Conservation (phyloP, 2,329 filamentous ascomycete genomes). For the Penicillium sumatraense region DNA sequence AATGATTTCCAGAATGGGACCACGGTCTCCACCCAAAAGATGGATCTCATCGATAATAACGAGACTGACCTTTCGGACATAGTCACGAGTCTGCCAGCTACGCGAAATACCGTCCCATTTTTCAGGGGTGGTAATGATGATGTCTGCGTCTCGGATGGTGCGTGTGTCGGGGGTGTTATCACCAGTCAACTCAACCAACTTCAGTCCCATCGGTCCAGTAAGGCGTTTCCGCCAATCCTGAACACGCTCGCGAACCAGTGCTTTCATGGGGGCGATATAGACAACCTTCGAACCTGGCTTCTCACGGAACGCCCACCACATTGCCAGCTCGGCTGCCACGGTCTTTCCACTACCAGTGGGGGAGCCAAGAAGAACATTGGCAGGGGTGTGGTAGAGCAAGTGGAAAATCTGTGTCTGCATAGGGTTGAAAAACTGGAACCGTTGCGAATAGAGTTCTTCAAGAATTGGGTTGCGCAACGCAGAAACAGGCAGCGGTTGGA, state of each 20-base stretch:
- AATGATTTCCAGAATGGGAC: conserved; percentile 97
- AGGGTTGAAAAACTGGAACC: conserved; percentile 97
- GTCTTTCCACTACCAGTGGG: conserved; percentile 98
- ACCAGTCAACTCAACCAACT: conserved; percentile 92
- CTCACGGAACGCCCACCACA: conserved; percentile 99
- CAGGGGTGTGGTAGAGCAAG: conserved; percentile 86
- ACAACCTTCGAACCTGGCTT: conserved; percentile 95
- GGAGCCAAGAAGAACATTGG: conserved; percentile 92
- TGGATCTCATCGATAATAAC: conserved; percentile 99
- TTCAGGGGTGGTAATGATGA: conserved; percentile 98
- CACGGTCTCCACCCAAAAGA: conserved; percentile 91
- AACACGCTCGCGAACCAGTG: conserved; percentile 91
- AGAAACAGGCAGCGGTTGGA: conserved; percentile 85
- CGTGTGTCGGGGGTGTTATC: conserved; percentile 97
- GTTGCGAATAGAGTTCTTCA: conserved; percentile 84
- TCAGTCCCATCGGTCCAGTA: conserved; percentile 80
- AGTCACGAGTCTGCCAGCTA: conserved; percentile 97
- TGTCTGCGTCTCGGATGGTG: conserved; percentile 92
- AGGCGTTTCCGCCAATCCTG: conserved; percentile 90
- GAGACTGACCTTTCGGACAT: conserved; percentile 90
- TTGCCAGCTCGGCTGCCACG: conserved; percentile 90
- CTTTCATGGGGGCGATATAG: conserved; percentile 99
- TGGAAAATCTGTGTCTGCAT: conserved; percentile 99
- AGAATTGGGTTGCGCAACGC: conserved; percentile 85
- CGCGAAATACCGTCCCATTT: conserved; percentile 99